Percentiles rank a stretch among this genome's conserved stretches.
These are phyloP conservation scores for Exserohilum turcica DNA, from an alignment of 2,329 filamentous ascomycete species.

Conservation along the genomic window DNA sequence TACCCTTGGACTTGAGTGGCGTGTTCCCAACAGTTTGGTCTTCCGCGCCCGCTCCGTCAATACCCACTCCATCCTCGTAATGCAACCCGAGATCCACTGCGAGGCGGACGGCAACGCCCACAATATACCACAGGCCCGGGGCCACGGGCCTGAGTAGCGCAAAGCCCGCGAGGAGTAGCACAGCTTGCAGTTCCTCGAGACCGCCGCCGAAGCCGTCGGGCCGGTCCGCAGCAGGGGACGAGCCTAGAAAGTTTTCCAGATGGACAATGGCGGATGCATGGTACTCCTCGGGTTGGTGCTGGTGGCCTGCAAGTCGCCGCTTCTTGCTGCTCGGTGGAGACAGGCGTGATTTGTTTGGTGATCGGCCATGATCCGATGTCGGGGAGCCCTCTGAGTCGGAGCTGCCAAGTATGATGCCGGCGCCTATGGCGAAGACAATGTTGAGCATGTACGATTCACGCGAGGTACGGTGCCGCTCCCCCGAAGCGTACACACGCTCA, in stretches of 20 bases:
- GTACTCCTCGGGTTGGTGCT: constrained; percentile 88
- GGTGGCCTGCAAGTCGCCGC: constrained; percentile 56
- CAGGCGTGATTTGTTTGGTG: constrained; percentile 33
- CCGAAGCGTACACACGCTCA: constrained; percentile 75
- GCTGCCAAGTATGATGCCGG: constrained; percentile 80
- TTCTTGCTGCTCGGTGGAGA: constrained; percentile 46
- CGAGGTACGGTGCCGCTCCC: constrained; percentile 69
- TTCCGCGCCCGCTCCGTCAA: constrained; percentile 55
- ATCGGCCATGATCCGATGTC: constrained; percentile 34
- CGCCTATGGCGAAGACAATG: constrained; percentile 95
- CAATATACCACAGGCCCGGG: constrained; percentile 95
- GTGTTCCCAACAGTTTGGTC: constrained; percentile 32
- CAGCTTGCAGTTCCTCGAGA: constrained; percentile 90
- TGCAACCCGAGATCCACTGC: constrained; percentile 92
- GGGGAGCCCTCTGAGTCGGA: constrained; percentile 46
- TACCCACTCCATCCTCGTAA: constrained; percentile 81
- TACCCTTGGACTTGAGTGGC: constrained; percentile 42
- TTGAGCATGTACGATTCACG: constrained; percentile 92
- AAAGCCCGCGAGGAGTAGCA: constrained; percentile 87
- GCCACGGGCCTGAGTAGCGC: constrained; percentile 88
- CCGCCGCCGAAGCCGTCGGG: constrained; percentile 77
- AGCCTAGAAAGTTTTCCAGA: constrained; percentile 79
- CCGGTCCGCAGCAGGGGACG: constrained; percentile 63
- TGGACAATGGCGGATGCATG: constrained; percentile 94
- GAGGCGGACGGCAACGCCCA: constrained; percentile 87